Evolutionary conservation across 768 basidiomycete genomes (phyloP).

Genomic region (Tephrocybe rancida): DNA sequence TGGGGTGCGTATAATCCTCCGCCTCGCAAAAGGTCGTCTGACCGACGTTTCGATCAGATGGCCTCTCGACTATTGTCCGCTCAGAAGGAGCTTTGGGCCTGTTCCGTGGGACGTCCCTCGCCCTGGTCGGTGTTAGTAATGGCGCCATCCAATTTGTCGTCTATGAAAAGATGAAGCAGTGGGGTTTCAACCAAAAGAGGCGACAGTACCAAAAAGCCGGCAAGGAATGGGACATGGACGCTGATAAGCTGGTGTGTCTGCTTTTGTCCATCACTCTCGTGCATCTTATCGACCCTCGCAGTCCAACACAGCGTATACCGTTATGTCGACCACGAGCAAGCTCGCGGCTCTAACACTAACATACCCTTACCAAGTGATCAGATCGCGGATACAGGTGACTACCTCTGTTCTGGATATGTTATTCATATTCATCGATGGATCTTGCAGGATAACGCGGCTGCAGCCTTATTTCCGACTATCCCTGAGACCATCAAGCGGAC

Average conservation of each 20-base stretch:
- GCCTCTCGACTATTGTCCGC: slow-evolving; percentile 67
- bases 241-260: slow-evolving; percentile 82
- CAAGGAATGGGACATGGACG: slow-evolving; percentile 64
- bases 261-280: neutral
- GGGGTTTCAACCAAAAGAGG: slow-evolving; percentile 82
- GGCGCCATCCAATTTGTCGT: slow-evolving; percentile 95
- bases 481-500: slow-evolving; percentile 79
- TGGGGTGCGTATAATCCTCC: slow-evolving; percentile 55
- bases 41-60: slow-evolving; percentile 41
- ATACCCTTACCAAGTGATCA: slow-evolving; percentile 97
- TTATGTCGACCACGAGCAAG: slow-evolving; percentile 93
- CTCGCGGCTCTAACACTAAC: slow-evolving; percentile 80
- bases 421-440: neutral
- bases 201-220: slow-evolving; percentile 63
- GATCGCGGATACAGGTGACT: slow-evolving; percentile 86
- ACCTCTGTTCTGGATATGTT: neutral
- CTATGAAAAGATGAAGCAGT: slow-evolving; percentile 94
- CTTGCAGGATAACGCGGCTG: slow-evolving; percentile 72
- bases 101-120: slow-evolving; percentile 86
- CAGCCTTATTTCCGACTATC: slow-evolving; percentile 79
- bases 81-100: slow-evolving; percentile 80
- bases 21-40: neutral
- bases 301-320: slow-evolving; percentile 90
- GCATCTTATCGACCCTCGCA: slow-evolving; percentile 28
- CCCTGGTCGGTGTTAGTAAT: slow-evolving; percentile 90